Conservation (phyloP, 805 yeast genomes). For the Lipomyces japonicus region DNA sequence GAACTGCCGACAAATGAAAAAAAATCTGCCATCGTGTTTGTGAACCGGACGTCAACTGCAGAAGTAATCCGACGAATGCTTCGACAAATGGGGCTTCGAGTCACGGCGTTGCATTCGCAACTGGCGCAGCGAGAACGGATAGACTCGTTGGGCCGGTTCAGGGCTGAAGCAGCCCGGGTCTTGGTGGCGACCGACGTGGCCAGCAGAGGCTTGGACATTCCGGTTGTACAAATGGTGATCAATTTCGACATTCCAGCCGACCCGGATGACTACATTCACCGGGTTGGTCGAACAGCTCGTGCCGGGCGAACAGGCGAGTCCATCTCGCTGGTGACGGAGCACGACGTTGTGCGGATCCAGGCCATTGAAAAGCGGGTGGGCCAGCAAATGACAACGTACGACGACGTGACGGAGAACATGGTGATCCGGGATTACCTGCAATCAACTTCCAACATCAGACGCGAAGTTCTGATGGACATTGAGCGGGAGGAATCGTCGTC, state of each 20-base stretch:
- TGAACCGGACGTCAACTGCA: conserved; percentile 85
- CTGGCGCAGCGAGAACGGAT: conserved; percentile 92
- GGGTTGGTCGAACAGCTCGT: conserved; percentile 99
- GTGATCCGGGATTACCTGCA: conserved; percentile 71
- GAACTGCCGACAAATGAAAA: conserved; percentile 59
- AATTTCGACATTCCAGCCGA: conserved; percentile 94
- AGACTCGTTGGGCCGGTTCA: conserved; percentile 84
- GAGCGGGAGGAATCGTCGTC: conserved; percentile 57
- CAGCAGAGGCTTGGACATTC: conserved; percentile 95
- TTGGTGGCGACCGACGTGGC: conserved; percentile 96
- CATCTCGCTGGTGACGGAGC: conserved; percentile 75
- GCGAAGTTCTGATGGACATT: conserved; percentile 92
- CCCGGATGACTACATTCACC: conserved; percentile 91
- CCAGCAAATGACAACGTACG: conserved; percentile 73
- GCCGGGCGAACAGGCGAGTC: conserved; percentile 90
- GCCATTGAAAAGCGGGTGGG: conserved; percentile 84
- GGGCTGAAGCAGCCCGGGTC: conserved; percentile 91
- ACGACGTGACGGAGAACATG: conserved; percentile 65
- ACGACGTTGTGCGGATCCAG: conserved; percentile 74
- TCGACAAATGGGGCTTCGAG: conserved; percentile 67
- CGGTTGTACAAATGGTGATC: conserved; percentile 81
- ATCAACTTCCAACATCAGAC: conserved; percentile 71
- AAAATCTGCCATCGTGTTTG: conserved; percentile 79
- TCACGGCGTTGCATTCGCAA: conserved; percentile 88
- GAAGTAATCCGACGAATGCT: conserved; percentile 79